These are phyloP conservation scores for Akebia trifoliata DNA, from an alignment of 164 flowering plant species.

Conservation along the genomic window DNA sequence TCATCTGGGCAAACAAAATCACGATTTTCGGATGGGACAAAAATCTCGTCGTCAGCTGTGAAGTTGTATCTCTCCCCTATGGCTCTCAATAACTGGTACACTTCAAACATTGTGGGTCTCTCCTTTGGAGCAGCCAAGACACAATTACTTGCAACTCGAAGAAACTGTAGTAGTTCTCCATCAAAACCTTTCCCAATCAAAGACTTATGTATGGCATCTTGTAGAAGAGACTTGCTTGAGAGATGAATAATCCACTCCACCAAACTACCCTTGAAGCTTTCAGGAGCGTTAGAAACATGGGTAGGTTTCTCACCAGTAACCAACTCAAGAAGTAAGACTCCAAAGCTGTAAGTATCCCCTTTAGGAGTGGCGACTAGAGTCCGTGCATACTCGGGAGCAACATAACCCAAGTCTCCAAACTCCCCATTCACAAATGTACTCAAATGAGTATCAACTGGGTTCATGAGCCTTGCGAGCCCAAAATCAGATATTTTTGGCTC, in stretches of 20 bases:
- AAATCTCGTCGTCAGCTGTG: slow-evolving; percentile 6
- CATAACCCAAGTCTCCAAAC: slow-evolving; percentile 5
- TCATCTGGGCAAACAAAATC: slow-evolving; percentile 4
- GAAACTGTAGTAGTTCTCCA: slow-evolving; percentile 7
- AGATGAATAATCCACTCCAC: slow-evolving; percentile 17
- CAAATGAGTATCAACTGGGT: slow-evolving; percentile 7
- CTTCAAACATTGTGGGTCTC: slow-evolving; percentile 16
- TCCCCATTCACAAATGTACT: slow-evolving; percentile 10
- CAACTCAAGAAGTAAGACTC: slow-evolving; percentile 18
- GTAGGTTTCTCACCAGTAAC: slow-evolving; percentile 13
- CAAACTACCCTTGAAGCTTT: slow-evolving; percentile 11
- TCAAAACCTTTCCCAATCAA: slow-evolving; percentile 4
- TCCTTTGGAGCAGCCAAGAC: slow-evolving; percentile 8
- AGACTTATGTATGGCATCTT: slow-evolving; percentile 8
- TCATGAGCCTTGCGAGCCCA: slow-evolving; percentile 10
- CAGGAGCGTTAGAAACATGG: slow-evolving; percentile 7
- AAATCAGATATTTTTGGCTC: slow-evolving; percentile 19
- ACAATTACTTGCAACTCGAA: slow-evolving; percentile 12
- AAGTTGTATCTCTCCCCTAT: slow-evolving; percentile 14
- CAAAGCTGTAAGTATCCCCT: slow-evolving; percentile 22
- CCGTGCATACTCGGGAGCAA: slow-evolving; percentile 6
- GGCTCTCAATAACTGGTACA: slow-evolving; percentile 10
- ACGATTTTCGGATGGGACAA: background rate
- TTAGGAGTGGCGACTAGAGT: slow-evolving; percentile 7
- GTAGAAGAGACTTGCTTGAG: slow-evolving; percentile 5